Evolutionary conservation across 352 stramenopile genomes (phyloP).

Genomic region (Globisporangium okanoganense): DNA sequence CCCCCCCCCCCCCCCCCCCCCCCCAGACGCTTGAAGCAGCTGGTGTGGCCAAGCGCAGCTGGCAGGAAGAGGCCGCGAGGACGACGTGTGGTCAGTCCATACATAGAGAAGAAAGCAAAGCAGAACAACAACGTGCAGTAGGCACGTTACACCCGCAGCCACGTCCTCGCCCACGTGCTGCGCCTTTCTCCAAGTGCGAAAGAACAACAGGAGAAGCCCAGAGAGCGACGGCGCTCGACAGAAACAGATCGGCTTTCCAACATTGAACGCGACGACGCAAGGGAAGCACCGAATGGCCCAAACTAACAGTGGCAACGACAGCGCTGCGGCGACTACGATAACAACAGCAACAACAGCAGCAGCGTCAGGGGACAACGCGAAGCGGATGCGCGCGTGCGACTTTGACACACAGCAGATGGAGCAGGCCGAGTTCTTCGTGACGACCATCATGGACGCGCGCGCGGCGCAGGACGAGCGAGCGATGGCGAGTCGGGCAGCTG

Average conservation of each 20-base stretch:
- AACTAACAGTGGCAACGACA: background rate
- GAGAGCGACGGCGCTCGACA: background rate
- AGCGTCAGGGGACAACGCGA: background rate
- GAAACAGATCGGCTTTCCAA: background rate
- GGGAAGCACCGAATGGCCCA: background rate
- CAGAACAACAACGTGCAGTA: background rate
- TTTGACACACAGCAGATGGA: constrained; percentile 15
- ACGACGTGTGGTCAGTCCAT: background rate
- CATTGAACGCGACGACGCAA: background rate
- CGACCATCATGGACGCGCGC: constrained; percentile 15
- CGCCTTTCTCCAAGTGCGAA: background rate
- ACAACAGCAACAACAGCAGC: background rate
- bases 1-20: too few relatives aligned
- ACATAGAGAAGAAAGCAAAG: constrained; percentile 2
- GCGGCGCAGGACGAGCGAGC: constrained; percentile 2
- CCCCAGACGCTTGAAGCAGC: constrained; percentile 3
- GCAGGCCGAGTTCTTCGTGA: constrained; percentile 15
- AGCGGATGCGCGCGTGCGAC: constrained; percentile 4
- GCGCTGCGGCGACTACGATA: background rate
- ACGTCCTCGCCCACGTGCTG: background rate
- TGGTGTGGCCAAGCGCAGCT: constrained; percentile 1
- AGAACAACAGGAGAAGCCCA: background rate
- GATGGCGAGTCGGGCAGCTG: background rate
- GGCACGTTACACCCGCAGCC: background rate
- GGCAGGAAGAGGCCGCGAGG: background rate